Base-by-base conservation (phyloP, 164 flowering plant genomes). In the Sextonia rubra region DNA sequence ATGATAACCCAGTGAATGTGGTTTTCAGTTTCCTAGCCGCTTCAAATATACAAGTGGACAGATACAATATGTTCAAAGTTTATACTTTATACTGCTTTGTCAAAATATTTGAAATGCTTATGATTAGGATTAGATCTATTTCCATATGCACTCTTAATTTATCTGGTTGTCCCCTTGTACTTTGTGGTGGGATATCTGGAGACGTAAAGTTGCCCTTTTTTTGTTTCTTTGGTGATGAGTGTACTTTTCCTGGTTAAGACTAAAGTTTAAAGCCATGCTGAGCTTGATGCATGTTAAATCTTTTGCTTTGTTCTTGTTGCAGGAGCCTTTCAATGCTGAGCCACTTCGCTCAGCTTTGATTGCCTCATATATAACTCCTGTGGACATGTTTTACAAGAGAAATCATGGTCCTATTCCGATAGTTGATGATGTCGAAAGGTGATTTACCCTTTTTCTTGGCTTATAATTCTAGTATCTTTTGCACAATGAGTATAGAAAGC, bases 321-420 rank as follows among this genome's bases (percentile, higher is more conserved):
- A 95, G 99, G 89, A 86, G 74, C 99, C 99, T 37, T 95, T 90
- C 81, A 95, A 95, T 84, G 98, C 99, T 0, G 99, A 95, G 84
- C 98, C 98, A 2, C 97, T 84, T 12, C 96, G 98, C 23, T 74
- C 83, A 1, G 90, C 84, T 30, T 79, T 95, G 84, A n/a, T 86
- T 73, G 72, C 84, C 12, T 93, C 98, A 37, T 95, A 93, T 79
- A 84, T 95, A 30, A 96, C 99, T 77, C 97, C 99, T 27, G 91
- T 90, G 66, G 97, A 93, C 81, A 84, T 88, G 68, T 96, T 93
- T 83, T 93, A 91, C 85, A 96, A 96, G 87, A 87, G 99, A 80
- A 96, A 91, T 73, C 99, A 96, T 84, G 99, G 99, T 11, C 99
- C 99, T 24, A 90, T 95, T 58, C 99, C 98, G 1, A 48, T 91